These are phyloP conservation scores for Populus hybrid DNA, from an alignment of 441 rosid species.

Conservation along the genomic window DNA sequence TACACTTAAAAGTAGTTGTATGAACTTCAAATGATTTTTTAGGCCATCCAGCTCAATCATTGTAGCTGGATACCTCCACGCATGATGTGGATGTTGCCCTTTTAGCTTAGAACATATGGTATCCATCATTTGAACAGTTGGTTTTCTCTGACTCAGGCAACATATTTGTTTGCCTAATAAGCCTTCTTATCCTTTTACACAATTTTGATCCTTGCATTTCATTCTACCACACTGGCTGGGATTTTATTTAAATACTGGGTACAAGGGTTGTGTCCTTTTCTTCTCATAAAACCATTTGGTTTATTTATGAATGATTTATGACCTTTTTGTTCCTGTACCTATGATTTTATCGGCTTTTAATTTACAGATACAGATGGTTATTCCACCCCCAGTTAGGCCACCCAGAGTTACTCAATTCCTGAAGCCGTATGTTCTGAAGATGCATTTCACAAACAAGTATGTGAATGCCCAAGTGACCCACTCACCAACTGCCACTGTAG, in stretches of 20 bases:
- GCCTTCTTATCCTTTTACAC: not conserved
- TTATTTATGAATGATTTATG: not conserved
- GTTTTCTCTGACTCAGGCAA: not conserved
- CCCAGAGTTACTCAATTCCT: constrained; percentile 53
- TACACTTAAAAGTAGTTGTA: too few species aligned
- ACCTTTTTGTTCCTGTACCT: not conserved
- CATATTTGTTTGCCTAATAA: not conserved
- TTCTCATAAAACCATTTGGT: not conserved
- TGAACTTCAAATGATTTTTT: not conserved
- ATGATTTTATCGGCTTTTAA: not conserved
- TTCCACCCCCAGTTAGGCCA: constrained; percentile 77
- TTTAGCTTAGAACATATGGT: not conserved
- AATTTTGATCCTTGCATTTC: not conserved
- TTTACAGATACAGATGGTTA: constrained; percentile 54
- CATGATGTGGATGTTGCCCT: not conserved
- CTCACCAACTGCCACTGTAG: constrained; percentile 77
- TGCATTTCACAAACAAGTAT: constrained; percentile 83
- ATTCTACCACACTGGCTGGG: not conserved
- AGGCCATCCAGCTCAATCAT: not conserved
- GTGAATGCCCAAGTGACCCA: constrained; percentile 81
- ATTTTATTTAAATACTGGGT: not conserved
- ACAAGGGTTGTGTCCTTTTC: not conserved
- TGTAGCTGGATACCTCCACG: not conserved
- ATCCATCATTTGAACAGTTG: not conserved
- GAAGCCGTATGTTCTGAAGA: constrained; percentile 69